Base-by-base conservation (phyloP, 1,284 basidiomycete genomes). In the Austropuccinia psidii region DNA sequence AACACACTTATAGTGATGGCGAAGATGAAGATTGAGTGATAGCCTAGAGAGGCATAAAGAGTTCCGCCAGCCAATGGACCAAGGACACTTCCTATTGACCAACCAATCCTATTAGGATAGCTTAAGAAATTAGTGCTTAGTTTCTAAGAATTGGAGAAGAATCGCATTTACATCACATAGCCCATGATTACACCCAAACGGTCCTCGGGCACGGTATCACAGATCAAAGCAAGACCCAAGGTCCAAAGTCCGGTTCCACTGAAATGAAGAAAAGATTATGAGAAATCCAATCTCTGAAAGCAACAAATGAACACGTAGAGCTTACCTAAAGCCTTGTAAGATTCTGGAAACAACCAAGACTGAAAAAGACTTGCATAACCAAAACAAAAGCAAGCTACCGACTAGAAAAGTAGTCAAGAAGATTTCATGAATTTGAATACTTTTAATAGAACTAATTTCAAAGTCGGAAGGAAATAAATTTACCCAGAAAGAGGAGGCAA, bases 191-290 rank as follows among this genome's bases (percentile, higher is more conserved):
- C 31, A 1, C 69, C 69, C 19, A 61, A 52, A 7, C 21, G 37
- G 3, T n/a, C 33, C 41, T 72, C 69, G 1, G 69, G 57, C 11
- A 72, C 47, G 7, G 49, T 58, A 15, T 72, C 69, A 41, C 69
- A 61, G 21, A 72, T 72, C 41, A 72, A 41, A 9, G 69, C 55
- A n/a, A 72, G 21, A 19, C 69, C 69, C 6, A 72, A 27, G 1
- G 69, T 72, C 69, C 69, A 72, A 15, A 72, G 47, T 9, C 29
- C 69, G 4, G 69, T 50, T 4, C 58, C 57, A 27, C 69, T 72
- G n/a, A 33, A 6, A 3, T 58, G 33, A 19, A 37, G 49, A 37
- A 33, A 43, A n/a, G 19, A 19, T 1, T 45, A 27, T 24, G 35
- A 31, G 24, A 49, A 5, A n/a, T n/a, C n/a, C n/a, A n/a, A n/a